Base-by-base conservation (phyloP, 352 stramenopile genomes). In the Phytophthora aleatoria region DNA sequence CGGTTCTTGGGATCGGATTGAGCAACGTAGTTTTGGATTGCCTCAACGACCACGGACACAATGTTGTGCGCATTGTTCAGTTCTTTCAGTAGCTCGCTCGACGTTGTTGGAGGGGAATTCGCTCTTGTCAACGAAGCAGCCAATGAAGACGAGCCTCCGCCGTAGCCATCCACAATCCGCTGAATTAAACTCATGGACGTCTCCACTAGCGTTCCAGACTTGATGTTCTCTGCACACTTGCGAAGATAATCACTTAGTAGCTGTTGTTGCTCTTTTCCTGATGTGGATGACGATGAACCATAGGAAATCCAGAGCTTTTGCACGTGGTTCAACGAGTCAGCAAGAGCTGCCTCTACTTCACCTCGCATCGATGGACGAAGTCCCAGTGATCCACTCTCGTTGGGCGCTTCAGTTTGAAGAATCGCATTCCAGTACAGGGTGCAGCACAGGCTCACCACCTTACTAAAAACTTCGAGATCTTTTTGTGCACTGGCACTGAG, bases 381-480 rank as follows among this genome's bases (percentile, higher is more conserved):
- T 16, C 44, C 36, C 50, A 31, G 16, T 50, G 28, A 38, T 66
- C 28, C 57, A 53, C 20, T 54, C 11, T 64, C 61, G 31, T 50
- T 48, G 27, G 44, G 49, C 10, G 64, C 38, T 56, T 85, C 61
- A 26, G 50, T 66, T 70, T 82, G 50, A 55, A 86, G 64, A 26
- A 90, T 80, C 8, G 72, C 83, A 68, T 89, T 93, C 86, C 86
- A 94, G 47, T 92, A 79, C 15, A 95, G 55, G n/a, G 78, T 92
- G 13, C 87, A 85, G 20, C 84, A 86, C 39, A 95, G 57, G 9
- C 52, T 79, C 28, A 92, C 81, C 24, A 95, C 71, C 50, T 95
- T 95, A 56, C 77, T 88, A 12, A 88, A 74, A 2, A 91, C 67
- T 27, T 95, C 84, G 2, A 83, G 61, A 48, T 93, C 84, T 63